phyloP scores from a whole-genome alignment of 2,329 filamentous ascomycete species.

The Pestalotiopsis sp. region DNA sequence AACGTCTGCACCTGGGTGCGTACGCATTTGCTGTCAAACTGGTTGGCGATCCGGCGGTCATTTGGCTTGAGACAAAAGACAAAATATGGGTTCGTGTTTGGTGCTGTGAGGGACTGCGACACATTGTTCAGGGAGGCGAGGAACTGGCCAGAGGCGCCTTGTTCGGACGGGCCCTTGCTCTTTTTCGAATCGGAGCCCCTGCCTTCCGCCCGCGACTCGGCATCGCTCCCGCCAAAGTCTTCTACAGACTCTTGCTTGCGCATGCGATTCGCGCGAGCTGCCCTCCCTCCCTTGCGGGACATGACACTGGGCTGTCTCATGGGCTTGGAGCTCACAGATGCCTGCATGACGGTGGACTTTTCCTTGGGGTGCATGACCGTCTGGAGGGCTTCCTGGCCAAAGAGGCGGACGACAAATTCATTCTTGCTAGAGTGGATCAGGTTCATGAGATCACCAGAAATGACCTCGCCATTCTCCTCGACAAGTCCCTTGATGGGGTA shows the following conservation, averaged over 20 bases:
- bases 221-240: conserved; percentile 52
- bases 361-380: conserved; percentile 94
- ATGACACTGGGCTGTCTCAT: conserved; percentile 92
- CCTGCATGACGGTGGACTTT: conserved; percentile 88
- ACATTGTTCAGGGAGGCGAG: conserved; percentile 87
- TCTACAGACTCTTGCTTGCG: conserved; percentile 46
- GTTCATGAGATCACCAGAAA: conserved; percentile 94
- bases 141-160: conserved; percentile 92
- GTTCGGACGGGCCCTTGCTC: conserved; percentile 57
- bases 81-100: conserved; percentile 91
- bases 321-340: conserved; percentile 93
- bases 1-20: conserved; percentile 92
- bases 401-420: conserved; percentile 84
- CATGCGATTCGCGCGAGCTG: conserved; percentile 34
- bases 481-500: conserved; percentile 85
- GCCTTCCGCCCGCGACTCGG: conserved; percentile 33
- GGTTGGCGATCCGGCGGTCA: conserved; percentile 93
- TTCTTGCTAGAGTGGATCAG: conserved; percentile 87
- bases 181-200: conserved; percentile 33
- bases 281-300: conserved; percentile 65
- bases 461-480: conserved; percentile 94
- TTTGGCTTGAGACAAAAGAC: conserved; percentile 98
- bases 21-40: conserved; percentile 98
- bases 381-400: conserved; percentile 93
- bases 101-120: conserved; percentile 79